Evolutionary conservation across 2,329 filamentous ascomycete species (phyloP), one percentile per base, ranked within the genome.

Genomic region (Emergomyces orientalis): DNA sequence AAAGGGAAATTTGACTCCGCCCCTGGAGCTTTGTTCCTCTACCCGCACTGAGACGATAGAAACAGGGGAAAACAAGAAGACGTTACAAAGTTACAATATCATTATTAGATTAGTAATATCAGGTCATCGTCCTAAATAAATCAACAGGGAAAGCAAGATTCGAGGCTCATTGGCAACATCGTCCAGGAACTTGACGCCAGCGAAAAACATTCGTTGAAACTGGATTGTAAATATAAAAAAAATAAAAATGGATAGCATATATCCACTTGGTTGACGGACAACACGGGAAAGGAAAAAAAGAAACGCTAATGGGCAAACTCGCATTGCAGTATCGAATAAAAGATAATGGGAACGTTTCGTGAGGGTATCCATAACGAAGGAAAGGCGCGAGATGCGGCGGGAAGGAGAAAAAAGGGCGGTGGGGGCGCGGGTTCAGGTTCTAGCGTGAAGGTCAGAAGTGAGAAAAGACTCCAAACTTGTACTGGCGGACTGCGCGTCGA

Each of bases 401-500:
- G 51, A 64, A 52, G 34, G 52, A 3, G 6, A 49, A 59, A 51
- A 17, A 7, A 37, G 59, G 25, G 17, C 14, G 27, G n/a, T 34
- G 51, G 37, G 34, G 32, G 14, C 22, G 62, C 52, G 52, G 13
- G 34, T 69, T 63, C 71, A 69, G 60, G 71, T 70, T 27, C 71
- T 71, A 37, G 70, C 45, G 17, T 57, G 58, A n/a, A 65, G 64
- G 32, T 64, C 61, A 22, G 55, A 56, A 30, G 61, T 49, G 17
- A 52, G 49, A 41, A 57, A 52, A 47, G 63, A 57, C 6, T 71
- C 62, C 25, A 69, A 63, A 45, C 69, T 71, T 30, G 71, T 73
- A n/a, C 72, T 69, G 19, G 66, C 66, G 11, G 65, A 67, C 52
- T 63, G 65, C 14, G 72, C 63, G 65, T 76, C 75, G 41, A 76